Percentiles rank a stretch among this genome's conserved stretches.
Evolutionary conservation across 345 rosid genomes (phyloP).

Genomic region (Camelina laxa): DNA sequence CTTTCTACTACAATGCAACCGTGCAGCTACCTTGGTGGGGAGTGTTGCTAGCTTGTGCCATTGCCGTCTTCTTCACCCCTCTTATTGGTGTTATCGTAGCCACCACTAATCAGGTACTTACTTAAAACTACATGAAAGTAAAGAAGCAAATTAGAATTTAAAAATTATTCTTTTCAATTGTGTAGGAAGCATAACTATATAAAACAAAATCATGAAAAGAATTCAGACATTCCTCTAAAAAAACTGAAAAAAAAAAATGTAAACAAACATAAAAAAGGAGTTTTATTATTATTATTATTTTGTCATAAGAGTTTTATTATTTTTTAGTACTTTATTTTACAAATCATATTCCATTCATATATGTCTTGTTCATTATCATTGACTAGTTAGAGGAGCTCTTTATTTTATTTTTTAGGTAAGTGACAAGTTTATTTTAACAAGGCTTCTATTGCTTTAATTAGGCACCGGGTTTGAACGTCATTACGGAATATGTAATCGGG

Average conservation of each 20-base stretch:
- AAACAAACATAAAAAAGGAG: no score
- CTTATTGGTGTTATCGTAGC: constrained; percentile 73
- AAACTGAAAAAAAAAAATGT: background rate
- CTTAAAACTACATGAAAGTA: background rate
- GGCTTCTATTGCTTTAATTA: constrained; percentile 11
- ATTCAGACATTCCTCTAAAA: background rate
- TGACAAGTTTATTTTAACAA: background rate
- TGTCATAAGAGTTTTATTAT: background rate
- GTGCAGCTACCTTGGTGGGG: constrained; percentile 97
- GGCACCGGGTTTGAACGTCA: constrained; percentile 74
- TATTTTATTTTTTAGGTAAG: background rate
- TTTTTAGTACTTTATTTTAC: background rate
- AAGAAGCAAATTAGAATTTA: background rate
- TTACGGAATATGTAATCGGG: constrained; percentile 80
- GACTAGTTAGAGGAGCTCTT: background rate
- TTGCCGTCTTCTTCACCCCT: constrained; percentile 77
- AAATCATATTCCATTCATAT: background rate
- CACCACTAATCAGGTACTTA: constrained; percentile 66
- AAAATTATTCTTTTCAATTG: background rate
- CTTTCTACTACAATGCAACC: constrained; percentile 56
- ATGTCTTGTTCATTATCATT: background rate
- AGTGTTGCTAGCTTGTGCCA: constrained; percentile 67
- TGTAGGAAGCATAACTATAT: background rate
- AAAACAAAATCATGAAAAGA: background rate
- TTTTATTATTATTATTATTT: no score